Evolutionary conservation across 2,329 filamentous ascomycete genomes (phyloP), one percentile per base, ranked within the genome.

Genomic region (Aspergillus fischeri): DNA sequence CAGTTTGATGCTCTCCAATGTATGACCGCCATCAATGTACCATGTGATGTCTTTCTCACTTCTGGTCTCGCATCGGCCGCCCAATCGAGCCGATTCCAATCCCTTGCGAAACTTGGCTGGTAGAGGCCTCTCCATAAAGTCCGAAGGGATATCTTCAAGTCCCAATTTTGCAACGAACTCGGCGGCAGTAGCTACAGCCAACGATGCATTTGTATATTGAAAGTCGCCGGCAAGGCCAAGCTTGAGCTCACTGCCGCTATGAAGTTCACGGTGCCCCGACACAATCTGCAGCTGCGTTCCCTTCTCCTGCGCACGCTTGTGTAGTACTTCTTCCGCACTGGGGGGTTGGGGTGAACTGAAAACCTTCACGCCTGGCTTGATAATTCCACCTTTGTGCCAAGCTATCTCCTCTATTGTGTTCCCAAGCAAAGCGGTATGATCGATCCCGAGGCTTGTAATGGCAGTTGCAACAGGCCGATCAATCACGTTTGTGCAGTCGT

Each of bases 371-470:
- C 83, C 84, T 0, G 74, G 52, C 72, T 95, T 96, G 71, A 95
- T 88, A 48, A 97, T 90, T 1, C 92, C 92, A 6, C 87, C 88
- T 73, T 97, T 97, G 71, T 96, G 90, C 92, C 92, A 96, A 3
- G 92, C 87, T 62, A 96, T 96, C 67, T 91, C 80, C 56, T 89
- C 86, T 52, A 93, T 83, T 0, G 91, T 92, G 41, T 83, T 80
- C 10, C 92, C 92, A 38, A 97, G 79, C 81, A 96, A 86, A 4
- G 83, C 85, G 1, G 88, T 86, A 73, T 97, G 92, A 66, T 97
- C 92, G 59, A 96, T 88, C 3, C 91, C 92, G 47, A 97, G 73
- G 67, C 88, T 91, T 21, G 91, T 87, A 41, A 97, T 86, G 0
- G 88, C 89, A 1, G 86, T 83, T 1, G 86, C 87, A 6, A 84